These are phyloP conservation scores for Suillus decipiens DNA, from an alignment of 768 basidiomycete genomes.

Conservation along the genomic window DNA sequence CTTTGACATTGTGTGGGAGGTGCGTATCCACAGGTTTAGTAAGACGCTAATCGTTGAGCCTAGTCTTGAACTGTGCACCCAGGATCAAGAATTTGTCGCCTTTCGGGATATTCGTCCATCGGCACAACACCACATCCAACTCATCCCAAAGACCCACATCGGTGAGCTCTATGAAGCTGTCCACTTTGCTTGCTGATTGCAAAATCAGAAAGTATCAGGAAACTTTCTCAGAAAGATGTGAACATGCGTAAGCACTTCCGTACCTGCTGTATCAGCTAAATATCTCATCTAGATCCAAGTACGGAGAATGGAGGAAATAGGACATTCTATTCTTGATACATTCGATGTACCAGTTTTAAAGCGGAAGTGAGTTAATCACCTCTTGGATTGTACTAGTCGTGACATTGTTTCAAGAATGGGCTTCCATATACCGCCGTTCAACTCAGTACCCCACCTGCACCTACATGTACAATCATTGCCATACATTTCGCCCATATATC, in stretches of 20 bases:
- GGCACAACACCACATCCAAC: conserved; percentile 47
- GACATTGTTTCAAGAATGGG: conserved; percentile 53
- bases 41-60: background rate
- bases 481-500: conserved; percentile 44
- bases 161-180: conserved; percentile 31
- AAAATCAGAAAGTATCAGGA: conserved; percentile 54
- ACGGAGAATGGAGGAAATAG: conserved; percentile 49
- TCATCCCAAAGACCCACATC: conserved; percentile 56
- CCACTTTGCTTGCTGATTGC: background rate
- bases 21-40: conserved; percentile 16
- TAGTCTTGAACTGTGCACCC: background rate
- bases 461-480: conserved; percentile 74
- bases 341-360: conserved; percentile 41
- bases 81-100: conserved; percentile 53
- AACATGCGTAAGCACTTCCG: conserved; percentile 46
- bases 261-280: conserved; percentile 23
- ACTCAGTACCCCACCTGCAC: conserved; percentile 71
- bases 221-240: conserved; percentile 45
- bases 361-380: conserved; percentile 44
- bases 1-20: conserved; percentile 55
- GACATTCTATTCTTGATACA: conserved; percentile 51
- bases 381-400: conserved; percentile 1
- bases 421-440: conserved; percentile 82
- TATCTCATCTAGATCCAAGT: conserved; percentile 34
- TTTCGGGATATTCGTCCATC: conserved; percentile 55